Conservation (phyloP, 2,329 filamentous ascomycete genomes). For the Aspergillus sp. region DNA sequence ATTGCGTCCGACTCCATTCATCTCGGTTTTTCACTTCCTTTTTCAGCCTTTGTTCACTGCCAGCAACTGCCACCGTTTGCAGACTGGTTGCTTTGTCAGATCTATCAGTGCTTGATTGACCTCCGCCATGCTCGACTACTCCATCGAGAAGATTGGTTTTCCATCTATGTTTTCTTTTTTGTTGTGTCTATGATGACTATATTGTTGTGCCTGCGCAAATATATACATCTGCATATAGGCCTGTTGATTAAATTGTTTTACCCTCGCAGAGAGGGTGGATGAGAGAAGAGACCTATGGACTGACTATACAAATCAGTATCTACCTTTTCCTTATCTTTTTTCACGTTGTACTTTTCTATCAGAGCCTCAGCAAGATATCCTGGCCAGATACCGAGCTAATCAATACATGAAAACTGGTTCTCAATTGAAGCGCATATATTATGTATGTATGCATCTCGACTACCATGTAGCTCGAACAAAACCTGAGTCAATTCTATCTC, state of each 20-base stretch:
- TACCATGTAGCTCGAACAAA: neutral
- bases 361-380: neutral
- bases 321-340: neutral
- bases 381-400: neutral
- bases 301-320: neutral
- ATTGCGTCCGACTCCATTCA: conserved; percentile 11
- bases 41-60: conserved; percentile 11
- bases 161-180: neutral
- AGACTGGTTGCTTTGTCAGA: conserved; percentile 26
- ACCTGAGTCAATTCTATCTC: neutral
- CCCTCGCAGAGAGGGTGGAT: neutral
- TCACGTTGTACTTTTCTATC: neutral
- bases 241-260: neutral
- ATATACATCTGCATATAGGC: conserved; percentile 13
- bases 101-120: neutral
- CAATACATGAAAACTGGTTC: neutral
- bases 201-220: neutral
- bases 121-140: neutral
- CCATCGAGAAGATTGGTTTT: neutral
- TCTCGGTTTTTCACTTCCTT: conserved; percentile 20
- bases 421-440: neutral
- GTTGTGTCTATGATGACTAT: neutral
- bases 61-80: conserved; percentile 15
- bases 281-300: neutral
- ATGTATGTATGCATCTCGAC: neutral